A percentile compares a stretch with the other conserved stretches of the same genome.
Evolutionary conservation across 2,329 filamentous ascomycete species (phyloP).

Genomic region (Drechslera avenae): DNA sequence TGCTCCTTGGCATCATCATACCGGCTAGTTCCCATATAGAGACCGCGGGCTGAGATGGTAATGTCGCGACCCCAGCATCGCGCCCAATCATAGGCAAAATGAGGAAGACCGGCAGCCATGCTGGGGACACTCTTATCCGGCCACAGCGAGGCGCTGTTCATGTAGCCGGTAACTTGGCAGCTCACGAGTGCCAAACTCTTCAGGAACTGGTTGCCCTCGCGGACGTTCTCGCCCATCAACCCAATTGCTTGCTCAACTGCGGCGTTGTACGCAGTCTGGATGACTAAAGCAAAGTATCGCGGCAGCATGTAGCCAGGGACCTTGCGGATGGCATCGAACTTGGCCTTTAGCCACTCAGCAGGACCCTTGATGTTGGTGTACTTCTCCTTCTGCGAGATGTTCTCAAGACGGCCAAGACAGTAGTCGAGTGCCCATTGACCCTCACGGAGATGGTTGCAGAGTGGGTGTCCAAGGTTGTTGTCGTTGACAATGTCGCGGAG

Average conservation of each 20-base stretch:
- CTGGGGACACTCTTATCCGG: conserved; percentile 83
- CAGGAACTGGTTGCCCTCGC: conserved; percentile 83
- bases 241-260: conserved; percentile 78
- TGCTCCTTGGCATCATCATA: conserved; percentile 91
- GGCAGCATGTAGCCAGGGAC: conserved; percentile 90
- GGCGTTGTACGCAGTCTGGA: conserved; percentile 86
- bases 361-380: conserved; percentile 68
- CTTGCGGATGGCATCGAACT: conserved; percentile 82
- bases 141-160: conserved; percentile 89
- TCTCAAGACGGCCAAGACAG: conserved; percentile 76
- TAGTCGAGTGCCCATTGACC: conserved; percentile 94
- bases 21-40: conserved; percentile 89
- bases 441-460: conserved; percentile 90
- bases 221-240: conserved; percentile 78
- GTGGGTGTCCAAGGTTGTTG: conserved; percentile 89
- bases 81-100: conserved; percentile 93
- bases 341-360: conserved; percentile 78
- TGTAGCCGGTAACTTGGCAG: conserved; percentile 84
- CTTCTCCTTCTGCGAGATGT: conserved; percentile 66
- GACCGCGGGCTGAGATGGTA: conserved; percentile 90
- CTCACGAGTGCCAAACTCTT: conserved; percentile 90
- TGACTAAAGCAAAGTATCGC: conserved; percentile 87
- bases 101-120: conserved; percentile 88
- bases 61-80: conserved; percentile 97
- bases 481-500: conserved; percentile 81